A percentile compares a stretch with the other conserved stretches of the same genome.
phyloP scores from a whole-genome alignment of 768 basidiomycete genomes.

The Zangia roseola region DNA sequence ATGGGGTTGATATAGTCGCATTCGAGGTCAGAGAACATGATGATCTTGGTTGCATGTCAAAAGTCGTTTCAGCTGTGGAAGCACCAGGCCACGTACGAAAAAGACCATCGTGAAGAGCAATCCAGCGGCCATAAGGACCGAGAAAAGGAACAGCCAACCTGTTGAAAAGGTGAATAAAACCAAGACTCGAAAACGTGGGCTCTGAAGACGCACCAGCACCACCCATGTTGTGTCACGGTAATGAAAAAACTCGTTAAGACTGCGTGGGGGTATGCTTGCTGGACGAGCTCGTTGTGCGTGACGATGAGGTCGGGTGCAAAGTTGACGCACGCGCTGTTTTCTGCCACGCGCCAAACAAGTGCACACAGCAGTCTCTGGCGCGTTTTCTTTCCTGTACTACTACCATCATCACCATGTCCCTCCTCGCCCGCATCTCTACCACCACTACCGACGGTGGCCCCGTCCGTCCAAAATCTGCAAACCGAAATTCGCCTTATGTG shows the following conservation, averaged over 20 bases:
- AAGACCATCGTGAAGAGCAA: constrained; percentile 99
- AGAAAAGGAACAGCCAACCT: constrained; percentile 98
- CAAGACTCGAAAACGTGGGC: neutral
- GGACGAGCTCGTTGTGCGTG: neutral
- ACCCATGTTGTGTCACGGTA: constrained; percentile 32
- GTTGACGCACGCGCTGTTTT: constrained; percentile 13
- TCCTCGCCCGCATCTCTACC: constrained; percentile 29
- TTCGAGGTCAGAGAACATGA: constrained; percentile 99
- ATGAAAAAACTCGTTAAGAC: neutral
- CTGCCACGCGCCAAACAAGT: constrained; percentile 31
- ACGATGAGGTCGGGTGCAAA: neutral
- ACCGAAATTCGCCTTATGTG: constrained; percentile 34
- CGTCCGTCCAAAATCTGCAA: constrained; percentile 30
- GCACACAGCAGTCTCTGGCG: constrained; percentile 15
- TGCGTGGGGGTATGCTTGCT: too few relatives aligned
- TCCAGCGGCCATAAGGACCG: constrained; percentile 92
- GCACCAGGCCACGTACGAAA: constrained; percentile 66
- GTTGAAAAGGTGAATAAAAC: neutral
- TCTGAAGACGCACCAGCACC: constrained; percentile 39
- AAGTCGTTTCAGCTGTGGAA: neutral
- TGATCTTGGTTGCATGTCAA: constrained; percentile 61
- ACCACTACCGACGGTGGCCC: constrained; percentile 28
- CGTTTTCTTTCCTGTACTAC: constrained; percentile 10
- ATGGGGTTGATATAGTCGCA: constrained; percentile 99
- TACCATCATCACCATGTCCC: constrained; percentile 27